Evolutionary conservation across 2,329 filamentous ascomycete genomes (phyloP).

Genomic region (Aurifilum marmelostoma): DNA sequence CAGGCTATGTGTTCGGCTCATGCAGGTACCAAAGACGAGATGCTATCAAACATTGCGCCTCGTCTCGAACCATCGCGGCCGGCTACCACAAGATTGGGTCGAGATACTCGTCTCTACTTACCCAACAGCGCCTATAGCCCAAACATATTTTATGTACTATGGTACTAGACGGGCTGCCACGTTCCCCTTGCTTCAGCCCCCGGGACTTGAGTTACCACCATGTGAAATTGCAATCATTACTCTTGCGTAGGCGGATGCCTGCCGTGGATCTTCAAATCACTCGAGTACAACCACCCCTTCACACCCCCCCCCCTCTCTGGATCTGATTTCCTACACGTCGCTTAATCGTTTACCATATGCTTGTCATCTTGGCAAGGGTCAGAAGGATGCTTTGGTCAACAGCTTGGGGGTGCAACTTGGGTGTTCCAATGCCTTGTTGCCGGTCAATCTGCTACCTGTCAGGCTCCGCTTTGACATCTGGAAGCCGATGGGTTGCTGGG

Average conservation of each 20-base stretch:
- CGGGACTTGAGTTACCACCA: not conserved
- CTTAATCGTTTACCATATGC: conserved; percentile 24
- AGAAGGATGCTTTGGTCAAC: conserved; percentile 25
- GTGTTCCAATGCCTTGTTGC: conserved; percentile 11
- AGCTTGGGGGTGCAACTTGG: conserved; percentile 10
- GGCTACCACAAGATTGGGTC: not conserved
- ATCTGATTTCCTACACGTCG: conserved; percentile 24
- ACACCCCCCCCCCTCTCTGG: no score
- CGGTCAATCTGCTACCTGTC: not conserved
- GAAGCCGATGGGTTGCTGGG: conserved; percentile 10
- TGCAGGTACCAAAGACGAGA: not conserved
- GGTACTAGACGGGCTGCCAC: not conserved
- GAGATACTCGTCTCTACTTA: not conserved
- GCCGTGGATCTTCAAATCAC: conserved; percentile 22
- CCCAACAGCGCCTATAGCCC: not conserved
- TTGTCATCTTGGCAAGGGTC: conserved; percentile 27
- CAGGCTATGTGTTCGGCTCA: not conserved
- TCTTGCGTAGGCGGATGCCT: conserved; percentile 18
- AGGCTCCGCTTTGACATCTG: conserved; percentile 13
- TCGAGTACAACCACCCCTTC: conserved; percentile 13
- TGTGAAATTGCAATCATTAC: conserved; percentile 15
- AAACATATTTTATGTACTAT: not conserved
- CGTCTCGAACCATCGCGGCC: not conserved
- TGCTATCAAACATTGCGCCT: not conserved
- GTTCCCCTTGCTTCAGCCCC: not conserved